phyloP scores from a whole-genome alignment of 2,329 filamentous ascomycete genomes.

The Claviceps cyperi region DNA sequence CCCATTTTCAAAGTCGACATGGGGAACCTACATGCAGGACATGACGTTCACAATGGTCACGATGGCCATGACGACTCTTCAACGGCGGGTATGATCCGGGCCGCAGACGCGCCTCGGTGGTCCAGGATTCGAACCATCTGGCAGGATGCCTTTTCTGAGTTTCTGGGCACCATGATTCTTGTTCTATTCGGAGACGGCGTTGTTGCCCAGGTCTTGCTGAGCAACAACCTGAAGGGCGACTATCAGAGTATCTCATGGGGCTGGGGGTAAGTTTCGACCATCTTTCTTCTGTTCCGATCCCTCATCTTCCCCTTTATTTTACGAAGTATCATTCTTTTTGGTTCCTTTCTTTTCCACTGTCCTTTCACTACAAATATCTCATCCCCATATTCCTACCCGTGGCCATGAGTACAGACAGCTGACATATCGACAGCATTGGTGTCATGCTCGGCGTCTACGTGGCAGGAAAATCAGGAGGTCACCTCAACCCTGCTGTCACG shows the following conservation, averaged over 20 bases:
- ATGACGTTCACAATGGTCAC: no score
- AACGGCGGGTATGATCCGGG: conserved; percentile 6
- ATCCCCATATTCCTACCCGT: no score
- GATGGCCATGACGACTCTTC: conserved; percentile 11
- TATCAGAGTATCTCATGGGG: conserved; percentile 36
- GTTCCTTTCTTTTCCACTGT: no score
- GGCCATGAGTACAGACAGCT: no score
- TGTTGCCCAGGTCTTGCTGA: conserved; percentile 54
- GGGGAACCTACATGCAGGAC: conserved; percentile 7
- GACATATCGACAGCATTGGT: conserved; percentile 31
- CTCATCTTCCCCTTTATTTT: neutral
- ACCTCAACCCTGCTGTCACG: conserved; percentile 59
- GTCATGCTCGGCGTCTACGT: conserved; percentile 58
- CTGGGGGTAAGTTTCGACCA: conserved; percentile 26
- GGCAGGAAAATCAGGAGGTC: conserved; percentile 49
- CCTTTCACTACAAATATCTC: no score
- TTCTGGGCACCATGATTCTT: conserved; percentile 53
- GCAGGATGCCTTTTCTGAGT: conserved; percentile 50
- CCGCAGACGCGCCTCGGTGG: conserved; percentile 28
- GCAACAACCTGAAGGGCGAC: conserved; percentile 29
- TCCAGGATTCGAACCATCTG: conserved; percentile 33
- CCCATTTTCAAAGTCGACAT: conserved; percentile 18
- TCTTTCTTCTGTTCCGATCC: neutral
- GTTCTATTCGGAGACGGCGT: conserved; percentile 58
- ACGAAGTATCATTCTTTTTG: neutral